A percentile compares a stretch with the other conserved stretches of the same genome.
Evolutionary conservation across 148 eudicot species (phyloP).

Genomic region (Selenicereus undatus): DNA sequence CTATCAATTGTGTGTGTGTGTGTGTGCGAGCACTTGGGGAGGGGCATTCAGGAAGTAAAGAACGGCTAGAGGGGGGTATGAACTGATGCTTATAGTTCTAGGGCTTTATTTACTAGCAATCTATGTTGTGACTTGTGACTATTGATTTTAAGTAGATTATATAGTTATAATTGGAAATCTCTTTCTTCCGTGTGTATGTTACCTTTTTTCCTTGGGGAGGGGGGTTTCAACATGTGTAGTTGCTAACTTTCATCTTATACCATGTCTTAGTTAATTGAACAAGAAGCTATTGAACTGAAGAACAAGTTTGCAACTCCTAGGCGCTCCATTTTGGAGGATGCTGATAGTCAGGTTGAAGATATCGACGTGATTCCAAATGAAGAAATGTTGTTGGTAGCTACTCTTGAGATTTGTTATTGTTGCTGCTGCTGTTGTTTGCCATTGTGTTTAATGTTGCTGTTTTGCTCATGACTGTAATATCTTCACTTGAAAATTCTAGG

Average conservation of each 20-base stretch:
- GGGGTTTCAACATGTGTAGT: neutral
- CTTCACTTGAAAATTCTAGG: conserved; percentile 40
- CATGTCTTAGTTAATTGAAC: conserved; percentile 68
- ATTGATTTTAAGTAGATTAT: no score
- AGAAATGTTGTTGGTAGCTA: conserved; percentile 80
- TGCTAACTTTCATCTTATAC: neutral
- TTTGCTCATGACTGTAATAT: conserved; percentile 18
- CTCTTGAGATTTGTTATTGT: neutral
- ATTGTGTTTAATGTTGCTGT: neutral
- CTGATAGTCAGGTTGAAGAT: conserved; percentile 73
- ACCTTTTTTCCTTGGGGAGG: neutral
- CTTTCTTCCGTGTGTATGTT: neutral
- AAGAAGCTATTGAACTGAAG: conserved; percentile 86
- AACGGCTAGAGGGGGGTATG: no score
- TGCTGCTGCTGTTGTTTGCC: neutral
- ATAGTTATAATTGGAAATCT: neutral
- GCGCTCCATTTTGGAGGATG: conserved; percentile 77
- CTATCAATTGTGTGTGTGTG: no score
- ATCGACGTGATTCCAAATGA: conserved; percentile 96
- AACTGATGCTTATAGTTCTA: neutral
- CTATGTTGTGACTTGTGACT: neutral
- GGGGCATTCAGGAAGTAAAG: no score
- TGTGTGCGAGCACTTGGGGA: no score
- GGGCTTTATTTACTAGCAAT: neutral
- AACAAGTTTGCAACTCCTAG: conserved; percentile 83